Evolutionary conservation across 2,329 filamentous ascomycete genomes (phyloP), one percentile per base, ranked within the genome.

Genomic region (Cercospora nicotianae): DNA sequence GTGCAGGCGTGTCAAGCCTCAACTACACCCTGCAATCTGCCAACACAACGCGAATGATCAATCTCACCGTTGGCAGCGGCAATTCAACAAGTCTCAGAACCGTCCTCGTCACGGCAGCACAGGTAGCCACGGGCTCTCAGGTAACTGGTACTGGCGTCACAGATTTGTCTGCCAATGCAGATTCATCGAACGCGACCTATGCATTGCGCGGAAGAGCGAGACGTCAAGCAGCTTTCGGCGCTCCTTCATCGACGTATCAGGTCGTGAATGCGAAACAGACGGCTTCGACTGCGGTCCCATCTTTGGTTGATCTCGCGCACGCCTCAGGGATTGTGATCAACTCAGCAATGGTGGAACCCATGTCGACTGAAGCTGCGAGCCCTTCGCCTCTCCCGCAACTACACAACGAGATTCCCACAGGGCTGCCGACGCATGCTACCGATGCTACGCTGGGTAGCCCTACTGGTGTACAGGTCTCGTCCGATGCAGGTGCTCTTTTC

Each of bases 11-110:
- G 28, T 58, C 53, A 7, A 58, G n/a, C 13, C 30, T 26, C 26
- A 58, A 18, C 6, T 30, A 58, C 53, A 55, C 31, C 7, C 20
- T 45, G 20, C 36, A 18, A 26, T 26, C 59, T 45, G 59, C 36
- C 30, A 42, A 64, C 51, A 39, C 48, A 12, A 64, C 20, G 26
- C 30, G 62, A 42, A 61, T 30, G 20, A 42, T 64, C 51, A 64
- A 51, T n/a, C 28, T 39, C 48, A 42, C 45, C 10, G 23, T 64
- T 6, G 20, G 31, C 3, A 18, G 31, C 23, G 62, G 48, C 18
- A 64, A 64, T 12, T 10, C 31, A 9, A 64, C 62, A 39, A 64
- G 48, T 58, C 10, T 64, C 9, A 57, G 20, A 51, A 64, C 62
- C 3, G 51, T 55, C 2, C 48, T 64, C 8, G 62, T 64, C 31